phyloP scores from a whole-genome alignment of 2,329 filamentous ascomycete genomes.

The Fusarium sp. region DNA sequence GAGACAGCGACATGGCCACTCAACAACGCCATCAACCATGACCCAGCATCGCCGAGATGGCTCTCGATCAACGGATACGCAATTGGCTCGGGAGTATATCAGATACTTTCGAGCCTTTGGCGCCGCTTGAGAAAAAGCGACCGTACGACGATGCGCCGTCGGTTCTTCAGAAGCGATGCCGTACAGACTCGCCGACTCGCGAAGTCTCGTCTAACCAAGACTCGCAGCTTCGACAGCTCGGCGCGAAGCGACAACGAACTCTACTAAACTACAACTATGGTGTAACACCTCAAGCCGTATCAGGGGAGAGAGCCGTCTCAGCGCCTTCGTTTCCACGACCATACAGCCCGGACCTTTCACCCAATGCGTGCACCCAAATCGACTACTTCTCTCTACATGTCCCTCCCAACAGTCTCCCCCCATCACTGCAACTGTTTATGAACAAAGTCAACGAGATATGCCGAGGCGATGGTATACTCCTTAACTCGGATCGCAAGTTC shows the following conservation, averaged over 20 bases:
- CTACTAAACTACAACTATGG: background rate
- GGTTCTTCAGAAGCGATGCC: constrained; percentile 1
- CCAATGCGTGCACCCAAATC: background rate
- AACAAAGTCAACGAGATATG: background rate
- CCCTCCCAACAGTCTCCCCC: background rate
- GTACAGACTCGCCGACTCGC: background rate
- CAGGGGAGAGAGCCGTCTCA: background rate
- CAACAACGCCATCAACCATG: background rate
- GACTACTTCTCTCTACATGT: background rate
- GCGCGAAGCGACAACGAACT: background rate
- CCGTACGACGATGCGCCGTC: background rate
- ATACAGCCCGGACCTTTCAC: background rate
- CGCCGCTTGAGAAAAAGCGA: background rate
- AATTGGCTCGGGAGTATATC: background rate
- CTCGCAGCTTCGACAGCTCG: background rate
- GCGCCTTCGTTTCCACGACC: background rate
- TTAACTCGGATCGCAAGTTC: background rate
- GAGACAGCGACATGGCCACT: background rate
- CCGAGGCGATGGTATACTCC: background rate
- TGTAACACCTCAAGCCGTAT: background rate
- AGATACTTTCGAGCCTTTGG: background rate
- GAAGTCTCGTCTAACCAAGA: background rate
- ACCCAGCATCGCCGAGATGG: background rate
- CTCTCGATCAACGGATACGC: constrained; percentile 3
- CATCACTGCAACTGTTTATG: background rate